Percentiles rank a stretch among this genome's conserved stretches.
phyloP scores from a whole-genome alignment of 805 yeast species.

The Starmerella vaccinii region DNA sequence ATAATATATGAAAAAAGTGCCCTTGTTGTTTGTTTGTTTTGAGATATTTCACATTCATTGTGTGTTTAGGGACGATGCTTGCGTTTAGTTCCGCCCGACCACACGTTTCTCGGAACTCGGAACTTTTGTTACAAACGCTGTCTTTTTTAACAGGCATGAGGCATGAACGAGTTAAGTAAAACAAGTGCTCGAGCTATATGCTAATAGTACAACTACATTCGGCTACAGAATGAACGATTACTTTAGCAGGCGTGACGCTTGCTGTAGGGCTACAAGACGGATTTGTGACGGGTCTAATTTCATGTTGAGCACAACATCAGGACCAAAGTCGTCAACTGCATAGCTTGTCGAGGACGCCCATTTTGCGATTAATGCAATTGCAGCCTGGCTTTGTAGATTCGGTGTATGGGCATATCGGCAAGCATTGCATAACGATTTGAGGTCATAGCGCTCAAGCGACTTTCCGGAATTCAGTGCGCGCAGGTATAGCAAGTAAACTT shows the following conservation, averaged over 20 bases:
- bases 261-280: conserved; percentile 16
- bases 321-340: conserved; percentile 4
- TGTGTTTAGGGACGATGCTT: too few species aligned
- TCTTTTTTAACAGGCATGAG: neutral
- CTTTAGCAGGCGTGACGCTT: conserved; percentile 15
- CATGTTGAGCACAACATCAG: conserved; percentile 15
- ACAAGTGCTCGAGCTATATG: too few species aligned
- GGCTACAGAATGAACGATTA: neutral
- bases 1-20: too few species aligned
- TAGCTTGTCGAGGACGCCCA: conserved; percentile 23
- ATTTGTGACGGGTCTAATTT: conserved; percentile 19
- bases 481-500: conserved; percentile 31
- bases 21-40: too few species aligned
- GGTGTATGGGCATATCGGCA: conserved; percentile 12
- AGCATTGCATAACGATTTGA: conserved; percentile 5
- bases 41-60: too few species aligned
- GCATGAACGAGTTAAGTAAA: too few species aligned
- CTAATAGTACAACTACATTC: too few species aligned
- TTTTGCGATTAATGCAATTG: conserved; percentile 26
- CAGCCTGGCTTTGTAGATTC: conserved; percentile 21
- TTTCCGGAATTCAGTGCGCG: neutral
- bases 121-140: too few species aligned
- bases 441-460: neutral
- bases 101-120: too few species aligned
- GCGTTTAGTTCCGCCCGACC: too few species aligned